Base-by-base conservation (phyloP, 257 asterid genomes). In the Forsythia suspensa region DNA sequence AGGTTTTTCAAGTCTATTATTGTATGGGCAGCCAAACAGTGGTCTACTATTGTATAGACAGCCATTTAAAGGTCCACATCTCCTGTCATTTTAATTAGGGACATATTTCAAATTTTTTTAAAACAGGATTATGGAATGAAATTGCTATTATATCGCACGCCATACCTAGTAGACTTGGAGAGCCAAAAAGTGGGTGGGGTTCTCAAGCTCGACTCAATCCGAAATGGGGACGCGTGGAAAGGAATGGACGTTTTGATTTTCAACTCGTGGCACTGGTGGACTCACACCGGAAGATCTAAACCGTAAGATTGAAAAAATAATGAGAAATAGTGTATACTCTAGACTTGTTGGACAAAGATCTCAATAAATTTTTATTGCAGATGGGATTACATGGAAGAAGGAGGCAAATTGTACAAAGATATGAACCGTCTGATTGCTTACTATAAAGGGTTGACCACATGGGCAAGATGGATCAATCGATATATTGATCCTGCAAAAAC, bases 231-330 rank as follows among this genome's bases (percentile, higher is more conserved):
- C 5, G 84, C 91, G 0, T 94, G 98, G 98, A 83, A 73, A 75
- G 95, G 97, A 55, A 92, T 91, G 97, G 97, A 94, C 82, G 74
- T 94, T 63, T 44, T 94, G 79, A 85, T 94, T 48, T 94, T 94
- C 88, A 94, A 94, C 91, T 82, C 96, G 5, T 94, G 98, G 98
- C 98, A 94, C 44, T 94, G 98, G 98, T 94, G 98, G 98, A 92
- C 97, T 6, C 98, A 94, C 55, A 91, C 92, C 4, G 90, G 90
- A 29, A 84, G 84, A 41, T 87, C 94, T 42, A 95, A 91, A 61
- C 96, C 96, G 98, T 94, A 88, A 9, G 91, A 72, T 57, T 6
- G 13, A 29, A 29, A 29, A 29, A 29, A 29, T 1, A 29, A 29
- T 29, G 34, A 29, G 34, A 29, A 29, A 29, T 29, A 29, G 34